Percentiles rank a stretch among this genome's conserved stretches.
These are phyloP conservation scores for Termitomyces bulborhizus DNA, from an alignment of 768 basidiomycete species.

Conservation along the genomic window DNA sequence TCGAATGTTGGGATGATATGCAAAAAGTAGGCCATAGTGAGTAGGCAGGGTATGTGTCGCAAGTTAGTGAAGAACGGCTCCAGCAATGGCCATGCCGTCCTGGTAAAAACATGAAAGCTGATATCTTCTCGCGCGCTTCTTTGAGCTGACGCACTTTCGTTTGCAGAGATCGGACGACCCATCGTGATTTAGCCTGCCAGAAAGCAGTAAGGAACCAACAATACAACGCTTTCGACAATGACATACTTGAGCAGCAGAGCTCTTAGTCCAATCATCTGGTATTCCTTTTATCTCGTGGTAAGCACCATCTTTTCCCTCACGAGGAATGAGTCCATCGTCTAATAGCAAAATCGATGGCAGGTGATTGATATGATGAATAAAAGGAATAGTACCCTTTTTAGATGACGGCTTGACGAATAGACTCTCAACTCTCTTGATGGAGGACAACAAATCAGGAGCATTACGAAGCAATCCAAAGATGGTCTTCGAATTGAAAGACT, in stretches of 20 bases:
- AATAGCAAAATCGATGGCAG: slow-evolving; percentile 2
- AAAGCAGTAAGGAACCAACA: not conserved
- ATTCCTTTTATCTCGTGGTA: slow-evolving; percentile 76
- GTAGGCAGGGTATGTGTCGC: slow-evolving; percentile 93
- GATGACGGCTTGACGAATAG: slow-evolving; percentile 55
- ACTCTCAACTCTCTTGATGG: slow-evolving; percentile 65
- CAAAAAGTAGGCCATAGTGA: slow-evolving; percentile 91
- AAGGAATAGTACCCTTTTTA: slow-evolving; percentile 48
- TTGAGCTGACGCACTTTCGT: slow-evolving; percentile 75
- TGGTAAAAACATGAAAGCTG: no score
- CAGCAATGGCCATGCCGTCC: slow-evolving; percentile 17
- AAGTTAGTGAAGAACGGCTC: slow-evolving; percentile 89
- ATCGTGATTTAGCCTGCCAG: slow-evolving; percentile 64
- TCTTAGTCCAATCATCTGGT: slow-evolving; percentile 84
- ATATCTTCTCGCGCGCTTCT: slow-evolving; percentile 76
- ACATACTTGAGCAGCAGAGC: slow-evolving; percentile 69
- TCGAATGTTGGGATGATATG: slow-evolving; percentile 86
- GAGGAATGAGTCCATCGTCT: slow-evolving; percentile 76
- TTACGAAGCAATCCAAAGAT: slow-evolving; percentile 70
- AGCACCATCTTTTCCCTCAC: slow-evolving; percentile 76
- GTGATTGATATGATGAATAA: not conserved
- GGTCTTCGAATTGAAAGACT: slow-evolving; percentile 71
- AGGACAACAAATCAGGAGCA: slow-evolving; percentile 71
- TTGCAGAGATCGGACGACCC: slow-evolving; percentile 68
- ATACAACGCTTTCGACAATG: not conserved